Evolutionary conservation across 2,329 filamentous ascomycete genomes (phyloP).

Genomic region (Orbilia oligospora): DNA sequence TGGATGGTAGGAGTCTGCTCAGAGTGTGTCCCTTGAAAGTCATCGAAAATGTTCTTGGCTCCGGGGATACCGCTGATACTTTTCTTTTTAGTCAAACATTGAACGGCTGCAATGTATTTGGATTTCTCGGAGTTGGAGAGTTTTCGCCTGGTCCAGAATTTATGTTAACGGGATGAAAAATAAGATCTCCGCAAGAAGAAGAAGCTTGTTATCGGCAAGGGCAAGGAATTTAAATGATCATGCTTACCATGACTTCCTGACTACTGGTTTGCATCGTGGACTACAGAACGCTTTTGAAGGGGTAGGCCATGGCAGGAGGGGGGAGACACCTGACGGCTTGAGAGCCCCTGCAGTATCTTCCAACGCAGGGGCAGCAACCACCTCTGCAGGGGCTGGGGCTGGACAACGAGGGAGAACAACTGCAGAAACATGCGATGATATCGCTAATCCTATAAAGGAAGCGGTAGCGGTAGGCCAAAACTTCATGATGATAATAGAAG

Average conservation of each 20-base stretch:
- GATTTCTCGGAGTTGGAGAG: conserved; percentile 54
- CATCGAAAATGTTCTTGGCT: conserved; percentile 56
- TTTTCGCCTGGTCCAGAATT: conserved; percentile 53
- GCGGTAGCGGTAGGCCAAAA: conserved; percentile 16
- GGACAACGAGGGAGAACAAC: conserved; percentile 25
- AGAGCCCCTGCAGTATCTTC: conserved; percentile 16
- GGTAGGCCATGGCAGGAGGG: conserved; percentile 29
- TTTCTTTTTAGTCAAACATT: conserved; percentile 49
- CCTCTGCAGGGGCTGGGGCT: conserved; percentile 14
- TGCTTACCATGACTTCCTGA: conserved; percentile 42
- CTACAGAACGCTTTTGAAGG: conserved; percentile 26
- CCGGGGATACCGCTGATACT: conserved; percentile 52
- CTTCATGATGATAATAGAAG: background rate
- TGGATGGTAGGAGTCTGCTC: conserved; percentile 57
- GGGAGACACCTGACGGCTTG: background rate
- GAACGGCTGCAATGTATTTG: conserved; percentile 58
- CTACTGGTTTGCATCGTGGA: conserved; percentile 26
- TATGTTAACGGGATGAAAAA: background rate
- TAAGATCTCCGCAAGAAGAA: too few relatives aligned
- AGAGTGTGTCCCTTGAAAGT: conserved; percentile 61
- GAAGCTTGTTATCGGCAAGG: background rate
- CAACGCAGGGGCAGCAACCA: conserved; percentile 18
- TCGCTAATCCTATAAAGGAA: conserved; percentile 23
- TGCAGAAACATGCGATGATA: conserved; percentile 22
- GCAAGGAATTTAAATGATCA: background rate